A percentile compares a stretch with the other conserved stretches of the same genome.
Conservation (phyloP, 2,329 filamentous ascomycete genomes). For the Cladosporium sp. region DNA sequence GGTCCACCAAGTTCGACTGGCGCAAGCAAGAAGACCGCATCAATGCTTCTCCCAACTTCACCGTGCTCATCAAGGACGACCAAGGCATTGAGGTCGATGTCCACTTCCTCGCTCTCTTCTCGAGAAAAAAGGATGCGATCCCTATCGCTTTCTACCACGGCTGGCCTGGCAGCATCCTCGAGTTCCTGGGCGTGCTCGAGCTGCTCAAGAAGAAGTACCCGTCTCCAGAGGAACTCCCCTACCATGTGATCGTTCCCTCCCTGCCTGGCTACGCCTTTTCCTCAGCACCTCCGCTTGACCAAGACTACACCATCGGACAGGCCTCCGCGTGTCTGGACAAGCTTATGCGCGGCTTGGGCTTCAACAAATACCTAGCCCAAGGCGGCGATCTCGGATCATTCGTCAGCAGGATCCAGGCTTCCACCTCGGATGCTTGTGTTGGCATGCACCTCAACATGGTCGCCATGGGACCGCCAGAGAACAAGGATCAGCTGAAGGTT, state of each 20-base stretch:
- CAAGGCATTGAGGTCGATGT: conserved; percentile 43
- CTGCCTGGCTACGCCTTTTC: conserved; percentile 55
- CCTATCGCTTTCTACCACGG: conserved; percentile 40
- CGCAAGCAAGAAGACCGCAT: conserved; percentile 45
- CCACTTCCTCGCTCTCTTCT: conserved; percentile 59
- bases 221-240: conserved; percentile 51
- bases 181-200: conserved; percentile 34
- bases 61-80: conserved; percentile 42
- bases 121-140: conserved; percentile 43
- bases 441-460: conserved; percentile 31
- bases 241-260: conserved; percentile 56
- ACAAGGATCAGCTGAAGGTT: conserved; percentile 27
- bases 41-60: conserved; percentile 56
- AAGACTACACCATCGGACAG: conserved; percentile 43
- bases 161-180: conserved; percentile 41
- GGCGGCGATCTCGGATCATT: conserved; percentile 56
- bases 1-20: conserved; percentile 40
- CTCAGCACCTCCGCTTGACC: conserved; percentile 46
- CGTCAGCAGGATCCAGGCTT: conserved; percentile 41
- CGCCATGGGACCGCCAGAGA: conserved; percentile 27
- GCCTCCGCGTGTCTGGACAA: conserved; percentile 48
- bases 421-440: conserved; percentile 24
- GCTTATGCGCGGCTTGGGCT: conserved; percentile 54
- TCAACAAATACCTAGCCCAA: conserved; percentile 52
- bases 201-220: conserved; percentile 42